A percentile compares a stretch with the other conserved stretches of the same genome.
These are phyloP conservation scores for Tulasnella sp. DNA, from an alignment of 768 basidiomycete genomes.

Conservation along the genomic window DNA sequence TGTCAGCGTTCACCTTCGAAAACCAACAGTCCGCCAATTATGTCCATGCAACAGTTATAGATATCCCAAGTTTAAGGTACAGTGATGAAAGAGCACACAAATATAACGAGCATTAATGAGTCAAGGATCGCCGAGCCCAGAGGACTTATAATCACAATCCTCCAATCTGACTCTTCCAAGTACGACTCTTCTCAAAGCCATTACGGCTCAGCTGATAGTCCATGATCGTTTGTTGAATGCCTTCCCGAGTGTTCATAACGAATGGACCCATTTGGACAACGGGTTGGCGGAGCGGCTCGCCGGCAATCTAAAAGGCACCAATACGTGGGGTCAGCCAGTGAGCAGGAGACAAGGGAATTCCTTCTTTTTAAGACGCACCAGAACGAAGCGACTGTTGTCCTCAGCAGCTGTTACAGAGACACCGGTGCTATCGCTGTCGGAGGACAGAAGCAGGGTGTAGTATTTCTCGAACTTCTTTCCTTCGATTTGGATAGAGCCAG, in stretches of 20 bases:
- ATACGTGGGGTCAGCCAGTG: not conserved
- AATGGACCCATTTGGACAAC: conserved; percentile 87
- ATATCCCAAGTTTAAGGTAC: not conserved
- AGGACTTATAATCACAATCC: not conserved
- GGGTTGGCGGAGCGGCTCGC: conserved; percentile 83
- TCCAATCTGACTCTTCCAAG: conserved; percentile 86
- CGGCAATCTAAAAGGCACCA: conserved; percentile 55
- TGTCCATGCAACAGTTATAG: not conserved
- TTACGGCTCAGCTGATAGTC: conserved; percentile 55
- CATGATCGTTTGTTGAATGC: conserved; percentile 74
- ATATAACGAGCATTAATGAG: not conserved
- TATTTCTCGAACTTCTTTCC: conserved; percentile 47
- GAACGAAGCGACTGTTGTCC: conserved; percentile 66
- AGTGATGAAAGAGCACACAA: not conserved
- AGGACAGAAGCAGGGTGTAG: conserved; percentile 80
- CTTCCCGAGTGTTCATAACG: conserved; percentile 72
- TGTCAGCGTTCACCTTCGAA: too few relatives aligned
- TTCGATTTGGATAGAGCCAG: conserved; percentile 46
- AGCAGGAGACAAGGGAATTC: not conserved
- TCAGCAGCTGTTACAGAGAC: conserved; percentile 58
- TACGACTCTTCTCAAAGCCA: conserved; percentile 87
- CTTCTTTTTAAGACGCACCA: conserved; percentile 50
- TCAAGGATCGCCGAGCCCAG: not conserved
- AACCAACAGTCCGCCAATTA: too few relatives aligned
- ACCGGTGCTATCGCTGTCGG: conserved; percentile 57